Percentiles rank a stretch among this genome's conserved stretches.
phyloP scores from a whole-genome alignment of 352 stramenopile genomes.

The Phytophthora niederhauseri region DNA sequence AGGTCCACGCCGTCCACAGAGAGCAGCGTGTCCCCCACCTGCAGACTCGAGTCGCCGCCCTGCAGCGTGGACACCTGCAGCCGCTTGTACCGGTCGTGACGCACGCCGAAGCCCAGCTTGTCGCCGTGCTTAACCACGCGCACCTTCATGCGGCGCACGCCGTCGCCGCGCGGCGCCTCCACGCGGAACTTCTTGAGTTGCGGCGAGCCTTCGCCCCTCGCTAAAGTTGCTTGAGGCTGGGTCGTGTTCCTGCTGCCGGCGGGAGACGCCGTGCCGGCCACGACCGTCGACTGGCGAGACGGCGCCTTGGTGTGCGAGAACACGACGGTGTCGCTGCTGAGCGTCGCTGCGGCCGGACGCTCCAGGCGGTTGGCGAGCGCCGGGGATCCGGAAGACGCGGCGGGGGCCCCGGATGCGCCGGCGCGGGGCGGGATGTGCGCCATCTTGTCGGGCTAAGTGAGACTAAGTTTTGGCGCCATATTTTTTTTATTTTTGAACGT shows the following conservation, averaged over 20 bases:
- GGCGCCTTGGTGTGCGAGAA: conserved; percentile 65
- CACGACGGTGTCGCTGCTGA: conserved; percentile 62
- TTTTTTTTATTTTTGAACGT: background rate
- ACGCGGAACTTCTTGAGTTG: conserved; percentile 27
- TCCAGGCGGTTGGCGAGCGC: background rate
- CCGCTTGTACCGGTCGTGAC: conserved; percentile 57
- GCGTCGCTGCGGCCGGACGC: too few relatives aligned
- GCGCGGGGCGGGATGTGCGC: background rate
- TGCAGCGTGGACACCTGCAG: conserved; percentile 69
- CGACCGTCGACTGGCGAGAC: conserved; percentile 40
- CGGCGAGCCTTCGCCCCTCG: background rate
- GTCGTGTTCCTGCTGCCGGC: background rate
- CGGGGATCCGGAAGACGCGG: background rate
- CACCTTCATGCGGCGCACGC: conserved; percentile 43
- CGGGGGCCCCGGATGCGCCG: background rate
- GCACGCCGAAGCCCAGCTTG: conserved; percentile 71
- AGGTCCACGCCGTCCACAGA: conserved; percentile 68
- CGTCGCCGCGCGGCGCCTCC: conserved; percentile 5
- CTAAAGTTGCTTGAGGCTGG: conserved; percentile 3
- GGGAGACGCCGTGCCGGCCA: conserved; percentile 22
- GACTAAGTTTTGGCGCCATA: background rate
- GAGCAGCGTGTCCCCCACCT: conserved; percentile 69
- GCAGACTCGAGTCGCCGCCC: conserved; percentile 40
- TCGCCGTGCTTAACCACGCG: conserved; percentile 56
- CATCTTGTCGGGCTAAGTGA: background rate